Base-by-base conservation (phyloP, 257 asterid genomes). In the Marsdenia floribunda region DNA sequence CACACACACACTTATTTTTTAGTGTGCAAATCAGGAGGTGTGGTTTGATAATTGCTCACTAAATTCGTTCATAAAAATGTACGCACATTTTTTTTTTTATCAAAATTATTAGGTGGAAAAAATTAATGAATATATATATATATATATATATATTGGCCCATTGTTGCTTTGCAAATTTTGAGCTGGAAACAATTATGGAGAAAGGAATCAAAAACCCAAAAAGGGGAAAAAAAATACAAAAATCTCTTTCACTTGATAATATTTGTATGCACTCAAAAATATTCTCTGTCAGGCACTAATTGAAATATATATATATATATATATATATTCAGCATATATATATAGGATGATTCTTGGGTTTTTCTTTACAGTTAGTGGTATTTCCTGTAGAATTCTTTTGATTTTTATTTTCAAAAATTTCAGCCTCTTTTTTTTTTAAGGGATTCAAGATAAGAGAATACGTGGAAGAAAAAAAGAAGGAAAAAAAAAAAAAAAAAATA, bases 261-360 rank as follows among this genome's bases (percentile, higher is more conserved):
- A 68, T 46, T 61, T 59, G 35, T 47, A 74, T 24, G 59, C 70
- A 52, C 75, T 61, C 37, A 65, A 73, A 14, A 53, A 83, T 86
- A 88, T 89, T 89, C 91, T 84, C 85, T 81, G 86, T 76, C 88
- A 82, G 60, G 70, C 84, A 79, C 71, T 77, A 60, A 73, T 75
- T 74, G 80, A 77, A 77, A 65, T 72, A 80, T 82, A 83, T 71
- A 75, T 14, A 52, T 52, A 83, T 71, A 75, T 14, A 52, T 52
- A 77, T 58, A 73, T 42, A 60, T 82, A 83, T 71, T 85, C 85
- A 77, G 78, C 70, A 75, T 14, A 52, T 52, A 53, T 75, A 77
- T 58, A 73, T 42, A 60, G 61, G 40, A 75, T 78, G 24, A 50
- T 50, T 70, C 61, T 67, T 72, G 14, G 53, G 37, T 72, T 76